Evolutionary conservation across 1,139 yeast genomes (phyloP).

Genomic region (Taphrina flavorubra): DNA sequence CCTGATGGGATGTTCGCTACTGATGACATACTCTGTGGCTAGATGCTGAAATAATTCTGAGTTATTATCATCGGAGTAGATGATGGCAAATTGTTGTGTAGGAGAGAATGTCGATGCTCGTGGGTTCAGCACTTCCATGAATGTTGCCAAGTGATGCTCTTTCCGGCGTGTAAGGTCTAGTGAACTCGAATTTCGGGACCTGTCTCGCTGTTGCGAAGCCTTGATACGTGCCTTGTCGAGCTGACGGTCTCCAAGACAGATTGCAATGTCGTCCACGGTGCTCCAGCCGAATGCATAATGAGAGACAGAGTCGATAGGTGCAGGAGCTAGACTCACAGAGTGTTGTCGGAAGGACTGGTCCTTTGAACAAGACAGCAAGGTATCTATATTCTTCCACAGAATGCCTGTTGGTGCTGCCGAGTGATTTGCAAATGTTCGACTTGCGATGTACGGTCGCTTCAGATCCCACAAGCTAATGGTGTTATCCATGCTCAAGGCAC

Average conservation of each 20-base stretch:
- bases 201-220: slow-evolving; percentile 2
- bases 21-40: slow-evolving; percentile 39
- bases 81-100: slow-evolving; percentile 28
- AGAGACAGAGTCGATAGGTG: slow-evolving; percentile 62
- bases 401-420: slow-evolving; percentile 60
- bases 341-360: slow-evolving; percentile 64
- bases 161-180: neutral
- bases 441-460: slow-evolving; percentile 75
- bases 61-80: slow-evolving; percentile 16
- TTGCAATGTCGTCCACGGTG: slow-evolving; percentile 56
- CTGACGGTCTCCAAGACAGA: slow-evolving; percentile 24
- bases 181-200: neutral
- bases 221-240: slow-evolving; percentile 22
- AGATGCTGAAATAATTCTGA: slow-evolving; percentile 28
- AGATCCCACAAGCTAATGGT: slow-evolving; percentile 75
- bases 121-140: slow-evolving; percentile 54
- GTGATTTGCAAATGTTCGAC: slow-evolving; percentile 65
- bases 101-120: slow-evolving; percentile 17
- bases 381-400: slow-evolving; percentile 58
- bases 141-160: neutral
- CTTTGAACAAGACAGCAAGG: slow-evolving; percentile 61
- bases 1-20: slow-evolving; percentile 55
- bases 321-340: slow-evolving; percentile 60
- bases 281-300: slow-evolving; percentile 66
- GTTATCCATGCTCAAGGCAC: slow-evolving; percentile 73